Evolutionary conservation across 331 rosid genomes (phyloP).

Genomic region (Saraca asoca): DNA sequence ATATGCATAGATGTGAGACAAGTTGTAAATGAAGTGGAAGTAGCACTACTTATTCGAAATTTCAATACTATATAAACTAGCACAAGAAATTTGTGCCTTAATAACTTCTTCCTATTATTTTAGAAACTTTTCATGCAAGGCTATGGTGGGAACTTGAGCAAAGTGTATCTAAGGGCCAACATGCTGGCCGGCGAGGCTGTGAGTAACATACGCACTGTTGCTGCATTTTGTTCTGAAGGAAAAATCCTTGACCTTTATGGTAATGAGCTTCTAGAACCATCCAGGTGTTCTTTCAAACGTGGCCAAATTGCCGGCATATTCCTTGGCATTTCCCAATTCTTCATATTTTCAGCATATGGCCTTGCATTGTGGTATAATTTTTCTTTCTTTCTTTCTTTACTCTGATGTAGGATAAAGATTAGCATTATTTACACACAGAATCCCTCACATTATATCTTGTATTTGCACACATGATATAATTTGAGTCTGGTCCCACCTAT

Average conservation of each 20-base stretch:
- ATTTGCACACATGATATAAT: no score
- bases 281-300: slow-evolving; percentile 68
- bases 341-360: slow-evolving; percentile 94
- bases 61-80: slow-evolving; percentile 22
- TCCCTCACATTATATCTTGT: no score
- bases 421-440: no score
- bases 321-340: slow-evolving; percentile 88
- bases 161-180: slow-evolving; percentile 89
- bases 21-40: no score
- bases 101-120: slow-evolving; percentile 23
- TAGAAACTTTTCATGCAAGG: slow-evolving; percentile 97
- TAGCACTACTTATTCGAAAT: slow-evolving; percentile 3
- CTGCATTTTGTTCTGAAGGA: slow-evolving; percentile 92
- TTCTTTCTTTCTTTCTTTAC: slow-evolving; percentile 17
- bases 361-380: slow-evolving; percentile 85
- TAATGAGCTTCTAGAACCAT: slow-evolving; percentile 76
- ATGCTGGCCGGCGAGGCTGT: slow-evolving; percentile 98
- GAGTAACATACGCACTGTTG: slow-evolving; percentile 88
- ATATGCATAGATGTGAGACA: no score
- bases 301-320: slow-evolving; percentile 94
- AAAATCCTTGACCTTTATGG: slow-evolving; percentile 77
- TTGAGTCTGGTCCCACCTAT: no score
- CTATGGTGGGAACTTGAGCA: slow-evolving; percentile 98
- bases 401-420: slow-evolving; percentile 11
- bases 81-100: slow-evolving; percentile 16